phyloP scores from a whole-genome alignment of 345 rosid genomes.

The Geranium brycei region DNA sequence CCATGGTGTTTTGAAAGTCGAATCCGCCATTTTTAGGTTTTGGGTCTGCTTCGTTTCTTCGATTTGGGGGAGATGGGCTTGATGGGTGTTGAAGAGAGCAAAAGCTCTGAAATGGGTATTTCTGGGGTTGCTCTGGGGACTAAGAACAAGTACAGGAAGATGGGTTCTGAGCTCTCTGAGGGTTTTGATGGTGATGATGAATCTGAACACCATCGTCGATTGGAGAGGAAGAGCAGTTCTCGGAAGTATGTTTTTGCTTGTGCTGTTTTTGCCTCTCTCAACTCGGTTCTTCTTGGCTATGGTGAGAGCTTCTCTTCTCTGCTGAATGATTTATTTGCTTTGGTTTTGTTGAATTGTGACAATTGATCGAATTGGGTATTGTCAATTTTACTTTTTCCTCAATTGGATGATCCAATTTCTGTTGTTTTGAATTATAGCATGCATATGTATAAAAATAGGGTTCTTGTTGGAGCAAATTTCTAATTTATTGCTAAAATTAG shows the following conservation, averaged over 20 bases:
- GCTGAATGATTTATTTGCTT: not conserved
- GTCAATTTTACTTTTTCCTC: not conserved
- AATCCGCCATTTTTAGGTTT: not conserved
- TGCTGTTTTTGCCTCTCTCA: slow-evolving; percentile 54
- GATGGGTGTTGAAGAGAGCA: slow-evolving; percentile 39
- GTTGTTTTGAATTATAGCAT: too few species aligned
- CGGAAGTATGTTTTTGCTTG: slow-evolving; percentile 41
- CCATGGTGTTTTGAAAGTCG: not conserved
- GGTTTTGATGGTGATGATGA: slow-evolving; percentile 13
- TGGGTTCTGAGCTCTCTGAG: slow-evolving; percentile 35
- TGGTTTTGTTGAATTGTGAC: not conserved
- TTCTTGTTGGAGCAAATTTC: not conserved
- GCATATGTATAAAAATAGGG: not conserved
- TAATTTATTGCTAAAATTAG: not conserved
- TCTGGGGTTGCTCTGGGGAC: slow-evolving; percentile 25
- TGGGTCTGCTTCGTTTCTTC: slow-evolving; percentile 5
- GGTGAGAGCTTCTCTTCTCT: slow-evolving; percentile 22
- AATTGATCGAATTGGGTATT: not conserved
- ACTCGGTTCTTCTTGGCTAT: slow-evolving; percentile 59
- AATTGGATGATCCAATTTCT: too few species aligned
- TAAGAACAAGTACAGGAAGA: slow-evolving; percentile 54
- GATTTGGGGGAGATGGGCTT: slow-evolving; percentile 19
- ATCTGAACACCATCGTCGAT: slow-evolving; percentile 12
- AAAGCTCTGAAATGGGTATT: slow-evolving; percentile 17
- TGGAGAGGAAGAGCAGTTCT: slow-evolving; percentile 20